These are phyloP conservation scores for Pseudocercospora eumusae DNA, from an alignment of 2,329 filamentous ascomycete genomes.

Conservation along the genomic window DNA sequence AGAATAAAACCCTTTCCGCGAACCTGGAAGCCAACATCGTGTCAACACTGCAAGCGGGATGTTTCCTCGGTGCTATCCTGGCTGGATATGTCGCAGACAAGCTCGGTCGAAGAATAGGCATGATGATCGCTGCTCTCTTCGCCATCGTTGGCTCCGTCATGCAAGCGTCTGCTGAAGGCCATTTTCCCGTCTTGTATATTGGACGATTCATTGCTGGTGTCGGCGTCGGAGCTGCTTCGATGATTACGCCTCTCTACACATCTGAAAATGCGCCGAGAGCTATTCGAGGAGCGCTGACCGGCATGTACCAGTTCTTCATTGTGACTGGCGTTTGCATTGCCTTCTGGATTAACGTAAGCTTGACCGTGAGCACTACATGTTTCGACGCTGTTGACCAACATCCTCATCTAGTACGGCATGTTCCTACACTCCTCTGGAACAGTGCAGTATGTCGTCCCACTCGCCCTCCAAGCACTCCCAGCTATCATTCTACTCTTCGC, in stretches of 20 bases:
- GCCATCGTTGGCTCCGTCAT: constrained; percentile 70
- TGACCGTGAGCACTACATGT: not conserved
- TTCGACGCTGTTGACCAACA: too few species aligned
- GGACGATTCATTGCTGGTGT: constrained; percentile 55
- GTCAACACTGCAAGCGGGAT: constrained; percentile 72
- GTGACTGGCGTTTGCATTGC: constrained; percentile 32
- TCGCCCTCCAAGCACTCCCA: constrained; percentile 66
- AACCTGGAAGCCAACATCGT: constrained; percentile 56
- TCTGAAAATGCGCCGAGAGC: constrained; percentile 51
- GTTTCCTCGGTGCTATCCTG: constrained; percentile 70
- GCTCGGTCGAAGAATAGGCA: constrained; percentile 68
- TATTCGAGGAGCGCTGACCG: constrained; percentile 58
- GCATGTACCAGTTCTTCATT: constrained; percentile 63
- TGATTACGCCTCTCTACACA: constrained; percentile 61
- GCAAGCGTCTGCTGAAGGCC: constrained; percentile 61
- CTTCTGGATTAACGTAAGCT: constrained; percentile 5
- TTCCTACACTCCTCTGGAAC: constrained; percentile 51
- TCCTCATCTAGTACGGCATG: constrained; percentile 55
- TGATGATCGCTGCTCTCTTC: constrained; percentile 61
- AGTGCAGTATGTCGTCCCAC: constrained; percentile 55
- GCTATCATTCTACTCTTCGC: constrained; percentile 62
- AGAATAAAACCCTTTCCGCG: constrained; percentile 28
- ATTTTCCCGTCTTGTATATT: constrained; percentile 28
- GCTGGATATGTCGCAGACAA: constrained; percentile 71
- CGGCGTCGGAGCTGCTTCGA: constrained; percentile 40